A percentile compares a stretch with the other conserved stretches of the same genome.
These are phyloP conservation scores for Pelargonium fulgidum DNA, from an alignment of 441 rosid species.

Conservation along the genomic window DNA sequence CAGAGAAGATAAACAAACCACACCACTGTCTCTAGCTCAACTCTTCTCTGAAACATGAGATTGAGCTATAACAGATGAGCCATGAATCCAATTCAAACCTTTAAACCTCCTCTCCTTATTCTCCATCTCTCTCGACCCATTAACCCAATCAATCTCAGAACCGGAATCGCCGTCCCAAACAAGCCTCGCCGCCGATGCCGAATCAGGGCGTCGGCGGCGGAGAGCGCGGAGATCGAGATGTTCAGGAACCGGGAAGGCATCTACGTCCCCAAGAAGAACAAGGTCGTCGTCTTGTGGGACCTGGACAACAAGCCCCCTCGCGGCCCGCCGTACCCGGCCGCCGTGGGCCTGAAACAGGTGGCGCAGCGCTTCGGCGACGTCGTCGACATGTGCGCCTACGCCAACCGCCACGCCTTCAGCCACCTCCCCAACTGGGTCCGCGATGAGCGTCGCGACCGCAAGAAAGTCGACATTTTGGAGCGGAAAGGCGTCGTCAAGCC, in stretches of 20 bases:
- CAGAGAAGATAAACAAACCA: no score
- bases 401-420: slow-evolving; percentile 82
- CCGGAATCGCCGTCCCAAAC: not conserved
- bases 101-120: not conserved
- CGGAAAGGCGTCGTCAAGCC: slow-evolving; percentile 43
- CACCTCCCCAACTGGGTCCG: slow-evolving; percentile 73
- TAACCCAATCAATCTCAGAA: no score
- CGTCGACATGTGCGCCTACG: slow-evolving; percentile 73
- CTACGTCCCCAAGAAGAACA: slow-evolving; percentile 54
- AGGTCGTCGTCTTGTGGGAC: slow-evolving; percentile 84
- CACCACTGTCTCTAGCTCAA: no score
- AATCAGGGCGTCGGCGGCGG: not conserved
- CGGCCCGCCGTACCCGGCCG: slow-evolving; percentile 79
- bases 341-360: slow-evolving; percentile 46
- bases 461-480: slow-evolving; percentile 53
- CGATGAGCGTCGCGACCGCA: slow-evolving; percentile 59
- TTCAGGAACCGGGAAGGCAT: slow-evolving; percentile 63
- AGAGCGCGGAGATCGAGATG: slow-evolving; percentile 63
- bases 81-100: not conserved
- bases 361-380: slow-evolving; percentile 64
- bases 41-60: no score
- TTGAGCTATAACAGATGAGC: not conserved
- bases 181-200: not conserved
- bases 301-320: slow-evolving; percentile 92
- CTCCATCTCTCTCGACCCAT: not conserved